Evolutionary conservation across 1,139 yeast species (phyloP).

Genomic region (Zygoascus hellenicus): DNA sequence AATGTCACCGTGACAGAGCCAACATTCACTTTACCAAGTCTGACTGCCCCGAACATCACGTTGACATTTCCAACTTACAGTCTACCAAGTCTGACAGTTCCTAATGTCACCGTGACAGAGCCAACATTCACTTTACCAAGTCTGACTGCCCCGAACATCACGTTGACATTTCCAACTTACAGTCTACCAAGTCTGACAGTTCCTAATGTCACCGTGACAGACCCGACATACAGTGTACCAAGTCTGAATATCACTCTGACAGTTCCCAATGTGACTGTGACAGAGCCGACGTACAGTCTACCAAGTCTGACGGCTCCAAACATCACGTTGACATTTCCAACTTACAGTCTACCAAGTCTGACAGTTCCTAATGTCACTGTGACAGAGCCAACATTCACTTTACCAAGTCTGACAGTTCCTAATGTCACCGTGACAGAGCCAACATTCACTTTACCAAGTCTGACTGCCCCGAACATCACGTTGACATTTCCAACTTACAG

Average conservation of each 20-base stretch:
- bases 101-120: background rate
- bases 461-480: no score
- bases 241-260: no score
- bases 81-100: background rate
- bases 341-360: background rate
- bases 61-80: background rate
- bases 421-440: background rate
- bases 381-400: background rate
- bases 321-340: background rate
- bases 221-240: background rate
- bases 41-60: background rate
- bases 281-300: background rate
- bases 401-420: background rate
- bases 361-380: background rate
- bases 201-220: background rate
- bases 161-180: background rate
- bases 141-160: no score
- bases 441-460: no score
- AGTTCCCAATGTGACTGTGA: background rate
- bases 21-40: background rate
- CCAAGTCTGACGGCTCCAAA: background rate
- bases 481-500: background rate
- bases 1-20: background rate
- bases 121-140: no score
- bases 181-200: background rate